These are phyloP conservation scores for Saksenaea vasiformis DNA, from an alignment of 371 early-diverging fungal genomes.

Conservation along the genomic window DNA sequence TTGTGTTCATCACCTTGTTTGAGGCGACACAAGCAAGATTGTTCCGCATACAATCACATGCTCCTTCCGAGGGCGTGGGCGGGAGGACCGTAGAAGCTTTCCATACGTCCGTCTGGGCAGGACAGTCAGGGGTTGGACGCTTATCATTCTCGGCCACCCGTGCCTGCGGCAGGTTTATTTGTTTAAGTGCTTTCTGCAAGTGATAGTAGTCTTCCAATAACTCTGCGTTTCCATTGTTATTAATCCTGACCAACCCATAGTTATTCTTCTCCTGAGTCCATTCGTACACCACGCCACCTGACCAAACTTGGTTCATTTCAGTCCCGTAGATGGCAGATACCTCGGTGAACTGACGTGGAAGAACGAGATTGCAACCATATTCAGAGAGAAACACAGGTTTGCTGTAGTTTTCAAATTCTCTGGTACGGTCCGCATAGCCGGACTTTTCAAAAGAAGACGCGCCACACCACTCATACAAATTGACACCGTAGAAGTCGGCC, in stretches of 20 bases:
- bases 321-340: constrained; percentile 68
- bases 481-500: constrained; percentile 78
- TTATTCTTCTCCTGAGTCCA: constrained; percentile 79
- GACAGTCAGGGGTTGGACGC: constrained; percentile 51
- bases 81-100: constrained; percentile 59
- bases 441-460: constrained; percentile 53
- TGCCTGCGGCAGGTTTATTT: constrained; percentile 48
- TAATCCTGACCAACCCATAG: constrained; percentile 74
- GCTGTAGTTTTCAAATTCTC: constrained; percentile 52
- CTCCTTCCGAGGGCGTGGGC: constrained; percentile 68
- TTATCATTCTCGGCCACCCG: constrained; percentile 48
- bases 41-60: constrained; percentile 71
- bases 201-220: constrained; percentile 50
- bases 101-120: constrained; percentile 56
- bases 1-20: constrained; percentile 37
- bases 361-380: constrained; percentile 63
- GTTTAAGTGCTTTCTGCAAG: constrained; percentile 38
- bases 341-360: constrained; percentile 60
- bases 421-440: constrained; percentile 61
- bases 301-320: constrained; percentile 68
- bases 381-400: constrained; percentile 69
- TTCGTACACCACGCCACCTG: constrained; percentile 82
- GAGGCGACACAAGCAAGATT: constrained; percentile 62
- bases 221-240: constrained; percentile 34
- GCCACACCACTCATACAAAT: constrained; percentile 73